A percentile compares a stretch with the other conserved stretches of the same genome.
phyloP scores from a whole-genome alignment of 2,329 filamentous ascomycete species.

The Apiospora hydei region DNA sequence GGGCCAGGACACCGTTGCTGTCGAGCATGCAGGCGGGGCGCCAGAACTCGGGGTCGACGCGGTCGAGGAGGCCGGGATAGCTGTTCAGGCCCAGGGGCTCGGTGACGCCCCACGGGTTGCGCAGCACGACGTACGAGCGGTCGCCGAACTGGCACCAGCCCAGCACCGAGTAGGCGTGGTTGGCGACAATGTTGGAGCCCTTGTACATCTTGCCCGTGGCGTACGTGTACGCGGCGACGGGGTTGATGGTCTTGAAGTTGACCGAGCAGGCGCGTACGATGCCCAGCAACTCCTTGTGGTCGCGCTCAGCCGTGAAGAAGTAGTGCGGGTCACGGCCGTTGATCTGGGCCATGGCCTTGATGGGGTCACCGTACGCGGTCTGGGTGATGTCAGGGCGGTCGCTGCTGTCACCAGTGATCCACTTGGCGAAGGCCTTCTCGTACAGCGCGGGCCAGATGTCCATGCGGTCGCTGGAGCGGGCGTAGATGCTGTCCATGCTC shows the following conservation, averaged over 20 bases:
- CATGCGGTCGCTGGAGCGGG: conserved; percentile 48
- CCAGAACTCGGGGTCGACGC: conserved; percentile 47
- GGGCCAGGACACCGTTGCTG: conserved; percentile 46
- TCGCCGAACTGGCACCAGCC: conserved; percentile 46
- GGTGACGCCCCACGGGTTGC: conserved; percentile 54
- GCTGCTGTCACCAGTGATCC: conserved; percentile 43
- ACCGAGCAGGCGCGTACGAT: conserved; percentile 49
- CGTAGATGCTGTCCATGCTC: conserved; percentile 50
- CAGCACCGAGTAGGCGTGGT: conserved; percentile 54
- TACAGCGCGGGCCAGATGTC: conserved; percentile 55
- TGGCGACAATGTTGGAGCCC: conserved; percentile 52
- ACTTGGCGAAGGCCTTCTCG: conserved; percentile 57
- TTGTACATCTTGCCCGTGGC: conserved; percentile 46
- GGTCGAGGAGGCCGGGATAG: conserved; percentile 49
- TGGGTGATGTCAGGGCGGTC: conserved; percentile 51
- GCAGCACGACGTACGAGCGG: conserved; percentile 50
- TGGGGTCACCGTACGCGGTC: conserved; percentile 49
- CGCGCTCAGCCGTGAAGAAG: conserved; percentile 44
- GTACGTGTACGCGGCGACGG: conserved; percentile 51
- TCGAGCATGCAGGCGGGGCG: conserved; percentile 47
- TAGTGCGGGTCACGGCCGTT: conserved; percentile 48
- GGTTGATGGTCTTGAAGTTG: conserved; percentile 53
- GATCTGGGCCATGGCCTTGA: conserved; percentile 55
- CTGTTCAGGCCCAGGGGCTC: conserved; percentile 49
- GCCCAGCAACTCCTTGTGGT: conserved; percentile 44